These are phyloP conservation scores for Microthlaspi erraticum DNA, from an alignment of 345 rosid genomes.

Conservation along the genomic window DNA sequence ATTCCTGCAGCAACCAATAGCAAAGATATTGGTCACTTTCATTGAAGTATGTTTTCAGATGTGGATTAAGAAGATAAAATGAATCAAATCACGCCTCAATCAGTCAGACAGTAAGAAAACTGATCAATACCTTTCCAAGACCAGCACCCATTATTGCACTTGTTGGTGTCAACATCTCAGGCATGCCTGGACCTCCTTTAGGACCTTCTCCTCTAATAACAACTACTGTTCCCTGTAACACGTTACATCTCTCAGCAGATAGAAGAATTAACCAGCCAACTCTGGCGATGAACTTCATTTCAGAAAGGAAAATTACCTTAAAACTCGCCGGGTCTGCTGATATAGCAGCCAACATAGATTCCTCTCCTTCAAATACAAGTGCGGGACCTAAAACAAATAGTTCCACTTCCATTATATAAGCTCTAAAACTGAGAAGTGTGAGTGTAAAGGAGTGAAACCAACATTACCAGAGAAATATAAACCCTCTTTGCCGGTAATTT, in stretches of 20 bases:
- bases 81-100: constrained; percentile 12
- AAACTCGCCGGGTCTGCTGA: constrained; percentile 80
- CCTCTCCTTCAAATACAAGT: constrained; percentile 97
- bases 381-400: constrained; percentile 78
- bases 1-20: constrained; percentile 64
- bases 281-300: constrained; percentile 3
- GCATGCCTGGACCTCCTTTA: constrained; percentile 99
- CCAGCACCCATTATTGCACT: constrained; percentile 99
- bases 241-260: constrained; percentile 31
- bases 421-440: neutral
- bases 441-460: constrained; percentile 4
- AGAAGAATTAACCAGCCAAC: neutral
- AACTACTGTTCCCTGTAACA: constrained; percentile 83
- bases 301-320: constrained; percentile 55
- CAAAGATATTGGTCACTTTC: constrained; percentile 17
- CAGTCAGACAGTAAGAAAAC: neutral
- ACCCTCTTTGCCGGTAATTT: constrained; percentile 99
- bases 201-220: constrained; percentile 98
- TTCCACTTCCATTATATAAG: constrained; percentile 19
- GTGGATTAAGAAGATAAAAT: neutral
- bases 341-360: constrained; percentile 87
- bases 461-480: constrained; percentile 81
- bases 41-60: neutral
- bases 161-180: constrained; percentile 98
- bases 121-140: constrained; percentile 81